These are phyloP conservation scores for Pseudogymnoascus sp. DNA, from an alignment of 2,329 filamentous ascomycete genomes.

Conservation along the genomic window DNA sequence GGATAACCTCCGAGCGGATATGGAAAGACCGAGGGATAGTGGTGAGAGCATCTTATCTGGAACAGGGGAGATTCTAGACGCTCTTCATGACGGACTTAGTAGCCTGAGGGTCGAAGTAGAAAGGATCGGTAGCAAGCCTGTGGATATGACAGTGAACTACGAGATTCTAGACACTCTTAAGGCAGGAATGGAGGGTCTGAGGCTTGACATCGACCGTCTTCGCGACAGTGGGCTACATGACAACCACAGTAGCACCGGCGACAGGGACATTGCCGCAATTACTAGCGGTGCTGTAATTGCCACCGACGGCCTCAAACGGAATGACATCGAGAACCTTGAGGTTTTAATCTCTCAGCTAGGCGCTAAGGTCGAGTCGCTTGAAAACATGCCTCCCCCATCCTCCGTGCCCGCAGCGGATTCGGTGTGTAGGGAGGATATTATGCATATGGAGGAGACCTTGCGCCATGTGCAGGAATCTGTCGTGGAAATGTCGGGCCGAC, in stretches of 20 bases:
- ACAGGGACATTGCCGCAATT: slow-evolving; percentile 41
- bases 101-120: slow-evolving; percentile 72
- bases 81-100: slow-evolving; percentile 79
- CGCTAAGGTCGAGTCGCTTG: slow-evolving; percentile 74
- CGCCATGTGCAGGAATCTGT: slow-evolving; percentile 50
- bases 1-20: slow-evolving; percentile 65
- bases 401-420: slow-evolving; percentile 33
- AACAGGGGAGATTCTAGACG: slow-evolving; percentile 81
- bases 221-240: slow-evolving; percentile 44
- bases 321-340: slow-evolving; percentile 81
- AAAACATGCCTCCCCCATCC: slow-evolving; percentile 41
- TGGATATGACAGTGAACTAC: slow-evolving; percentile 75
- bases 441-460: slow-evolving; percentile 46
- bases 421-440: slow-evolving; percentile 46
- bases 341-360: slow-evolving; percentile 72
- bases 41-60: slow-evolving; percentile 37
- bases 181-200: slow-evolving; percentile 67
- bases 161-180: slow-evolving; percentile 85
- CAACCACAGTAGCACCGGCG: slow-evolving; percentile 28
- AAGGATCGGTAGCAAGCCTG: slow-evolving; percentile 65
- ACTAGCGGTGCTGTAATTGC: slow-evolving; percentile 44
- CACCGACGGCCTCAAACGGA: slow-evolving; percentile 49
- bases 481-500: slow-evolving; percentile 40
- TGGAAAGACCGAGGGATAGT: slow-evolving; percentile 40
- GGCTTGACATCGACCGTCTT: slow-evolving; percentile 68